Evolutionary conservation across 257 asterid genomes (phyloP), one percentile per base, ranked within the genome.

Genomic region (Solanum medicagineum): DNA sequence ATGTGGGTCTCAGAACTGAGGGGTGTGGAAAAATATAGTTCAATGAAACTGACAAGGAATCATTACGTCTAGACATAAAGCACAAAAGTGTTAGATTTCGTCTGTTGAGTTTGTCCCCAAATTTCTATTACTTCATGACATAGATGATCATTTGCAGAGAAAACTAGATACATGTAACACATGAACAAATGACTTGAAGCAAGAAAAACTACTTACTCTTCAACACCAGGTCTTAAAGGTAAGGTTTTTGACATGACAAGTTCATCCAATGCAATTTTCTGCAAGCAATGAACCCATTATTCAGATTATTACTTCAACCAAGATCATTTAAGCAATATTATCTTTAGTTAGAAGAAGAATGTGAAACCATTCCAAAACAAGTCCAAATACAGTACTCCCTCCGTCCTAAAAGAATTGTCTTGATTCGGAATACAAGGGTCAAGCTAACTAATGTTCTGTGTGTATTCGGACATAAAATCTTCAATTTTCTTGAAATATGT

Each of bases 241-340:
- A 92, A 90, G 45, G 93, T 83, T 84, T 90, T 86, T 87, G 99
- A 93, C 87, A 81, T 85, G 87, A 95, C 93, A 81, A 95, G 96
- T 89, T 92, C 99, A 86, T 90, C 97, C 92, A 94, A 57, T 74
- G 98, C 98, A 88, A 87, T 90, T 93, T 91, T 94, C 99, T 96
- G 97, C 94, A 91, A 83, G 87, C 81, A 90, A 85, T 84, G 79
- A 88, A 89, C 63, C 80, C 84, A 86, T 32, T 20, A 49, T 68
- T 80, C 88, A 75, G 91, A 88, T 87, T 47, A 82, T 82, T 77
- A 22, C 56, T 51, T 20, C 81, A 54, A 17, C 40, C 1, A 12
- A 42, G 45, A 24, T 86, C 32, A 55, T 36, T 55, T 44, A 69
- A 84, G 36, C 40, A 36, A 49, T 13, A 16, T 36, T 40, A 51